Conservation (phyloP, 768 basidiomycete genomes). For the Hypsizygus marmoreus region DNA sequence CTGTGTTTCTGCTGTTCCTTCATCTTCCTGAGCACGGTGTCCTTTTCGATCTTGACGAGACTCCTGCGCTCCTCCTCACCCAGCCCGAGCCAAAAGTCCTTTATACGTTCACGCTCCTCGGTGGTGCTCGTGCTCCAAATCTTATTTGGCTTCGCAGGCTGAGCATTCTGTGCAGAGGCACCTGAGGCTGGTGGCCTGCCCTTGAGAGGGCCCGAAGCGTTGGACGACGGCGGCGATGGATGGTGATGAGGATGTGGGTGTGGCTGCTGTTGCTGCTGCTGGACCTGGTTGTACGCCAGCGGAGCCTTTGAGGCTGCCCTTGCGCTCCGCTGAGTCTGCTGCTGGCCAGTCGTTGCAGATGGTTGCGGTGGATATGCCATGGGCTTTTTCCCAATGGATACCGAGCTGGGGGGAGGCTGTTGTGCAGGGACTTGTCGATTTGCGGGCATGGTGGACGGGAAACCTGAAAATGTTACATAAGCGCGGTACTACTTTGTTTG, state of each 20-base stretch:
- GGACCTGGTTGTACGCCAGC: conserved; percentile 32
- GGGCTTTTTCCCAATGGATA: conserved; percentile 91
- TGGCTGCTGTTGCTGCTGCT: conserved; percentile 38
- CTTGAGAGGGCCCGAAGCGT: conserved; percentile 32
- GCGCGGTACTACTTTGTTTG: conserved; percentile 18
- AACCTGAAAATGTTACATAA: conserved; percentile 30
- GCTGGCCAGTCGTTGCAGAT: conserved; percentile 30
- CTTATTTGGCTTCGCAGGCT: conserved; percentile 64
- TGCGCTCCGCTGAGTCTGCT: conserved; percentile 44
- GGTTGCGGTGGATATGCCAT: conserved; percentile 69
- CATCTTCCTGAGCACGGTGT: conserved; percentile 97
- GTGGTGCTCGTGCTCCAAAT: conserved; percentile 93
- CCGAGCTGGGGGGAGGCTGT: conserved; percentile 64
- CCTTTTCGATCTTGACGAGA: conserved; percentile 97
- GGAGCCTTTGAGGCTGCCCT: conserved; percentile 52
- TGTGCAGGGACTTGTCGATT: conserved; percentile 25
- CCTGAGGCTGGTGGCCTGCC: conserved; percentile 37
- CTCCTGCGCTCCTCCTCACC: conserved; percentile 87
- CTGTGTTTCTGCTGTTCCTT: conserved; percentile 98
- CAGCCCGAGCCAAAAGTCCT: conserved; percentile 96
- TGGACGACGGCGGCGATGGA: conserved; percentile 51
- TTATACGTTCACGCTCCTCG: conserved; percentile 96
- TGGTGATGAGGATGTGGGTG: conserved; percentile 38
- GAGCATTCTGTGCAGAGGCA: conserved; percentile 28
- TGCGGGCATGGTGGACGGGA: conserved; percentile 26